Conservation (phyloP, 2,329 filamentous ascomycete genomes). For the Monosporascus sp. region DNA sequence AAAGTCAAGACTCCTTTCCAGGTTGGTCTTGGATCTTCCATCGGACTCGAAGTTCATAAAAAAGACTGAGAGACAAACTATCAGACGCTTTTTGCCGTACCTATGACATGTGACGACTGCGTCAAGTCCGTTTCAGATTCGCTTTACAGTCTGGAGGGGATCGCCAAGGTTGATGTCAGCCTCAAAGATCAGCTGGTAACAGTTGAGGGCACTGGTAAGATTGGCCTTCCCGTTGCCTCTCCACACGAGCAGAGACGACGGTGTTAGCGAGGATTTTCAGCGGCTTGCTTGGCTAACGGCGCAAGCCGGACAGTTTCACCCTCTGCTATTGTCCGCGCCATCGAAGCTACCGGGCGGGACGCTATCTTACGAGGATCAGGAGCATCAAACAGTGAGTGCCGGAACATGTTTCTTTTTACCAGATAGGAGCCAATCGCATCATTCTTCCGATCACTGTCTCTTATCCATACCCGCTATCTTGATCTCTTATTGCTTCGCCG, state of each 20-base stretch:
- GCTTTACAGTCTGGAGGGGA: slow-evolving; percentile 70
- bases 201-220: slow-evolving; percentile 72
- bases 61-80: background rate
- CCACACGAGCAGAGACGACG: background rate
- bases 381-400: slow-evolving; percentile 67
- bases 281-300: background rate
- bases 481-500: background rate
- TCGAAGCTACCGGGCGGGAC: slow-evolving; percentile 85
- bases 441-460: slow-evolving; percentile 3
- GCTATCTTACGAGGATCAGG: slow-evolving; percentile 90
- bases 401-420: slow-evolving; percentile 12
- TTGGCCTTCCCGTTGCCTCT: slow-evolving; percentile 1
- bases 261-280: background rate
- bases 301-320: slow-evolving; percentile 58
- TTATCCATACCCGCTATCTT: slow-evolving; percentile 3
- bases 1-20: slow-evolving; percentile 29
- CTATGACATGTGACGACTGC: slow-evolving; percentile 85
- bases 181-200: slow-evolving; percentile 78
- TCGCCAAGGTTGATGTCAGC: slow-evolving; percentile 76
- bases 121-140: slow-evolving; percentile 79
- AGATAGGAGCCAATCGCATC: slow-evolving; percentile 1
- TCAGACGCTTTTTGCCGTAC: slow-evolving; percentile 90
- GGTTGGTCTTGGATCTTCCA: slow-evolving; percentile 17
- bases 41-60: background rate
- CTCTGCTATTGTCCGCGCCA: slow-evolving; percentile 81